These are phyloP conservation scores for Boletus reticulatus DNA, from an alignment of 768 basidiomycete genomes.

Conservation along the genomic window DNA sequence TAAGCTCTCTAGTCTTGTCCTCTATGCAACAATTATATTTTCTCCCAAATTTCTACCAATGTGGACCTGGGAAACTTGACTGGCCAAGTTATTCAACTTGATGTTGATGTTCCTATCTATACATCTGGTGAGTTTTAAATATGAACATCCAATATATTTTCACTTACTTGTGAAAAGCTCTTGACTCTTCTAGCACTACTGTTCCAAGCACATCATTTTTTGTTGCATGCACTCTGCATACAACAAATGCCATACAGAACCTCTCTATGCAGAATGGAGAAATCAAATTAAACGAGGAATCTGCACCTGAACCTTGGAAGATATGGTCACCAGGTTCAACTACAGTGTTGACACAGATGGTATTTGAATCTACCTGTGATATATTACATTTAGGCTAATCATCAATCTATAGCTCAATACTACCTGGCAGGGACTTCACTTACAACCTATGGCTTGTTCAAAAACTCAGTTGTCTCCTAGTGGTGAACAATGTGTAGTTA, in stretches of 20 bases:
- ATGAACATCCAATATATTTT: not conserved
- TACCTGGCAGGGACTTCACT: not conserved
- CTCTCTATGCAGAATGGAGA: slow-evolving; percentile 3
- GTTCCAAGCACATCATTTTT: not conserved
- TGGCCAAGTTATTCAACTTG: not conserved
- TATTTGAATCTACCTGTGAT: not conserved
- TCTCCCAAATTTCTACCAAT: not conserved
- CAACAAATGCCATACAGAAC: not conserved
- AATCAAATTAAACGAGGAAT: not conserved
- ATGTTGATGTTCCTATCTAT: not conserved
- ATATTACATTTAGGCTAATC: not conserved
- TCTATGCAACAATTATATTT: not conserved
- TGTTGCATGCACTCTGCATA: slow-evolving; percentile 5
- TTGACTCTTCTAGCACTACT: not conserved
- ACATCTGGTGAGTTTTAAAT: not conserved
- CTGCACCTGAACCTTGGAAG: not conserved
- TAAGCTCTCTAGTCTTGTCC: not conserved
- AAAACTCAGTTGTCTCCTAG: not conserved
- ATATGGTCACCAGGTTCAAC: slow-evolving; percentile 4
- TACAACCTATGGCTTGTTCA: not conserved
- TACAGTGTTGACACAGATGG: not conserved
- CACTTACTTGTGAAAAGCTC: not conserved
- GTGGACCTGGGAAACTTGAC: slow-evolving; percentile 1
- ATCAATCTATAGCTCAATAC: not conserved
- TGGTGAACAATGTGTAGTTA: not conserved